Evolutionary conservation across 805 yeast species (phyloP).

Genomic region (Dipodascopsis tothii): DNA sequence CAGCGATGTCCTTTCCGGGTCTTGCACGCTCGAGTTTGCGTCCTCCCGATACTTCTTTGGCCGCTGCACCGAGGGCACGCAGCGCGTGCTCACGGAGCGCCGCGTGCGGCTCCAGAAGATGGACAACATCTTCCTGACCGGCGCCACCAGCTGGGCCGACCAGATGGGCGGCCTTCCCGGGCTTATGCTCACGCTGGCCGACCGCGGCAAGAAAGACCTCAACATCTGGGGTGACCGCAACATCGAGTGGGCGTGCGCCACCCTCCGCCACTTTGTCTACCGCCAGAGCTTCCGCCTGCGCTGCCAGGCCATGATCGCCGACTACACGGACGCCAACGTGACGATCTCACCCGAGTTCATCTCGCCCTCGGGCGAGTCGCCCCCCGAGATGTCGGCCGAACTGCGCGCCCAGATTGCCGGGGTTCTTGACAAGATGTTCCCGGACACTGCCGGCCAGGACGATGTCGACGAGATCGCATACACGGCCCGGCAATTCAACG

Average conservation of each 20-base stretch:
- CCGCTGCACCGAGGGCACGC: slow-evolving; percentile 77
- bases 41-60: slow-evolving; percentile 55
- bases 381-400: neutral
- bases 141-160: slow-evolving; percentile 59
- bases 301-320: slow-evolving; percentile 20
- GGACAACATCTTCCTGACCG: slow-evolving; percentile 66
- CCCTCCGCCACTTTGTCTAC: slow-evolving; percentile 84
- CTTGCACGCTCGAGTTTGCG: slow-evolving; percentile 5
- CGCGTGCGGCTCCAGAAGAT: slow-evolving; percentile 52
- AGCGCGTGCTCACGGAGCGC: slow-evolving; percentile 60
- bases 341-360: slow-evolving; percentile 18
- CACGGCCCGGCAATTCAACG: neutral
- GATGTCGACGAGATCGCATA: slow-evolving; percentile 4
- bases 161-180: slow-evolving; percentile 93
- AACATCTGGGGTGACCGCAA: slow-evolving; percentile 48
- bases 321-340: slow-evolving; percentile 30
- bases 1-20: slow-evolving; percentile 6
- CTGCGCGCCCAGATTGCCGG: slow-evolving; percentile 17
- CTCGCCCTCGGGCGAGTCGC: neutral
- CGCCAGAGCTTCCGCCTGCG: slow-evolving; percentile 58
- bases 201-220: slow-evolving; percentile 57
- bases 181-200: slow-evolving; percentile 68
- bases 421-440: slow-evolving; percentile 14
- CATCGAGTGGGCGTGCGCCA: slow-evolving; percentile 52
- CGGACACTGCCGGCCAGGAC: slow-evolving; percentile 1